Evolutionary conservation across 2,329 filamentous ascomycete species (phyloP), one percentile per base, ranked within the genome.

Genomic region (Periconia sp.): DNA sequence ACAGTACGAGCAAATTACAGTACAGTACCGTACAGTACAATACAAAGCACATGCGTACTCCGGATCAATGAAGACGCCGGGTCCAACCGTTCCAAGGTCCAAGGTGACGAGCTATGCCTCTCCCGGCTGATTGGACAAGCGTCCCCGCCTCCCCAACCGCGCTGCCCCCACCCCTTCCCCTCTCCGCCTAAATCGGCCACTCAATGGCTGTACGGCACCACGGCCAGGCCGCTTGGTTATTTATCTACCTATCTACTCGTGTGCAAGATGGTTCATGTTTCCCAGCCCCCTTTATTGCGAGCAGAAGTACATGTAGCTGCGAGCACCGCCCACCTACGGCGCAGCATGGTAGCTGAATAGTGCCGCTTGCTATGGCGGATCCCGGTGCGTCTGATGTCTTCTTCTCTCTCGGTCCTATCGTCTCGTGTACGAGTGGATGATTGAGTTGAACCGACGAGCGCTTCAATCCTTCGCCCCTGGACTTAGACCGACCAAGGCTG

Each of bases 371-470:
- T 14, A 37, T 37, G 33, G 33, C 33, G 33, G 33, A 37, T 37
- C 33, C 33, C 33, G 33, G 33, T 37, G 33, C 42, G 19, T 44
- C 15, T 37, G 11, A 13, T n/a, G 11, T 37, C 33, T n/a, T 37
- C 15, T 37, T 37, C 33, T n/a, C 33, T 37, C 33, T n/a, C 13
- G 33, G 33, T 37, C 33, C 33, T n/a, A 37, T 11, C 33, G 33
- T 37, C 33, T 37, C 33, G 33, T 37, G 33, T 11, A n/a, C 33
- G 33, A 37, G 33, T 37, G 11, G 33, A 61, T 63, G 61, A 57
- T 49, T 8, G 52, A 53, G 47, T 47, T 50, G 45, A 55, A 47
- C 51, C 52, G 55, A 31, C 57, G 60, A 60, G 52, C 56, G 55
- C 55, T 17, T 19, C 31, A 17, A 23, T n/a, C 41, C 18, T 13